Percentiles rank a stretch among this genome's conserved stretches.
phyloP scores from a whole-genome alignment of 805 yeast genomes.

The Yarrowia sp. region DNA sequence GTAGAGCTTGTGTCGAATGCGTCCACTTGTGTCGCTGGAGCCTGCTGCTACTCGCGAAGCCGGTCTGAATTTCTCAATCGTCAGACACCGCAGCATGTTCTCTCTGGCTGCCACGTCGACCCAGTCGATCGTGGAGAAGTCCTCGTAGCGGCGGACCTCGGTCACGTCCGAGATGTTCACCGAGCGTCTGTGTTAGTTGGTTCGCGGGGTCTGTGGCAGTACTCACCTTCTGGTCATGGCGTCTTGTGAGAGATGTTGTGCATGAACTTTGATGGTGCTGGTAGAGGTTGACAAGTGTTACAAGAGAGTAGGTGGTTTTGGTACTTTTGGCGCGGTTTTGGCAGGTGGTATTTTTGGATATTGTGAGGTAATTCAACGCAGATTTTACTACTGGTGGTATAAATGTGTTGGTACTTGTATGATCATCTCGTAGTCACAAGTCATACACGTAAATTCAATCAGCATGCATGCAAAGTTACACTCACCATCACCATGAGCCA shows the following conservation, averaged over 20 bases:
- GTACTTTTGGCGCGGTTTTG: too few species aligned
- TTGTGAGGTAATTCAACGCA: too few species aligned
- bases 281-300: too few species aligned
- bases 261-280: slow-evolving; percentile 15
- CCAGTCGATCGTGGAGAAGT: slow-evolving; percentile 56
- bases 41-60: slow-evolving; percentile 27
- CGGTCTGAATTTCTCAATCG: slow-evolving; percentile 28
- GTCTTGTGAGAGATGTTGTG: not conserved
- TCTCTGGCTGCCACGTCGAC: slow-evolving; percentile 51
- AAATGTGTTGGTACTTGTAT: too few species aligned
- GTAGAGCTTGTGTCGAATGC: slow-evolving; percentile 24
- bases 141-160: slow-evolving; percentile 49
- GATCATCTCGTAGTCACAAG: too few species aligned
- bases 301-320: too few species aligned
- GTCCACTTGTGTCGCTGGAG: slow-evolving; percentile 26
- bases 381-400: too few species aligned
- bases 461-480: too few species aligned
- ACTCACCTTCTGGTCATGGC: slow-evolving; percentile 25
- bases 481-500: not conserved
- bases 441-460: not conserved
- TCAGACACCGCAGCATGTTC: slow-evolving; percentile 33
- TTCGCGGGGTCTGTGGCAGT: too few species aligned
- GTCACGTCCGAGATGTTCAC: slow-evolving; percentile 28
- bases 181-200: slow-evolving; percentile 13
- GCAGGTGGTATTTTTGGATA: too few species aligned